Base-by-base conservation (phyloP, 1,139 yeast genomes). In the Suhomyces wounanorum region DNA sequence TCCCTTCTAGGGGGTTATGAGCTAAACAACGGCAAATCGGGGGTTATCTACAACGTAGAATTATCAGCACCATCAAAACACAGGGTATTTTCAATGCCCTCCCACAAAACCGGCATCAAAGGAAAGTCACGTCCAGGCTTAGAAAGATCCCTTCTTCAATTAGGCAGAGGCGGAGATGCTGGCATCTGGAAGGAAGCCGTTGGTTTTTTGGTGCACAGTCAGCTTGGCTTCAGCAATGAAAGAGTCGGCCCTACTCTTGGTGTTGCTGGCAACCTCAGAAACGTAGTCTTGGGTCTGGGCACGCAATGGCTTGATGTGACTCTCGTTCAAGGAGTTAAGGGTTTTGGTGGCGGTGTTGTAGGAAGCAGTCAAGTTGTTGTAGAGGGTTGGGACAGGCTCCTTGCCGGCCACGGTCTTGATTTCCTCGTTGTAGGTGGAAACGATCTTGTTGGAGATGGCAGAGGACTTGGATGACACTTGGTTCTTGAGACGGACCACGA, bases 221-320 rank as follows among this genome's bases (percentile, higher is more conserved):
- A 59, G 59, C 58, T 69, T 72, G 42, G 75, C 73, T 14, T 70
- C 73, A 37, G 66, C 59, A 40, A 71, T 59, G 21, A 69, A 61
- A 18, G 68, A 63, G 55, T 72, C 78, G 45, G 77, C 78, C 59
- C 67, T 72, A 43, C 40, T 48, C 43, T 37, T 51, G 51, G 60
- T 63, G 57, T 66, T 72, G 52, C 75, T 68, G 50, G 66, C 68
- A 39, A 72, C 72, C 43, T 73, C 78, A 45, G 56, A 57, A 36
- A 70, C 75, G 57, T 68, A 70, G 48, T 64, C 76, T 52, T 72
- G 74, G 45, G 81, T 75, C 56, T 74, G 75, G 41, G 62, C 61
- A 57, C 68, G 73, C 58, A 75, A 71, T 31, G 80, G 80, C 56
- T 68, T 72, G 49, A 75, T 65, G 62, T 66, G 72, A 45, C 68